phyloP scores from a whole-genome alignment of 768 basidiomycete species.

The Gelatoporia subvermispora region DNA sequence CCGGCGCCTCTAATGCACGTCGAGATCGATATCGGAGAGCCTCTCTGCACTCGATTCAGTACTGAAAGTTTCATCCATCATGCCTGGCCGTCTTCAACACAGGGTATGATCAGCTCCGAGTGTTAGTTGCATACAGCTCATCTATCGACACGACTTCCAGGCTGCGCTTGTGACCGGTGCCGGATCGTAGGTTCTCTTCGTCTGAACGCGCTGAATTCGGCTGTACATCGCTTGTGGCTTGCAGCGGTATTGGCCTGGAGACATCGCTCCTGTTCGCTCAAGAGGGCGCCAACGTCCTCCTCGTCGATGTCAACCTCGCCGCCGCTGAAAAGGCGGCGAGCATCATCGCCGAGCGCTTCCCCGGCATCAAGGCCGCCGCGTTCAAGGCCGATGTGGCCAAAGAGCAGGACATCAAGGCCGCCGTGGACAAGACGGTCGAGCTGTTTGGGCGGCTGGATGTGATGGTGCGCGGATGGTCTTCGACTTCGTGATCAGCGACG shows the following conservation, averaged over 20 bases:
- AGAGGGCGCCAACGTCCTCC: conserved; percentile 88
- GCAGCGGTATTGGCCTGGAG: conserved; percentile 93
- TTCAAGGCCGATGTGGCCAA: conserved; percentile 84
- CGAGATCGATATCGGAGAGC: background rate
- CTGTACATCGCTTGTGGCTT: background rate
- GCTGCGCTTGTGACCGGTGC: conserved; percentile 47
- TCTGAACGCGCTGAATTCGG: conserved; percentile 27
- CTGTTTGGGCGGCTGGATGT: conserved; percentile 93
- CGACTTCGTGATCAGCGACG: background rate
- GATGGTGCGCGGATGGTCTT: conserved; percentile 54
- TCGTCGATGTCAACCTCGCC: conserved; percentile 81
- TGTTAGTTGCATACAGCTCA: background rate
- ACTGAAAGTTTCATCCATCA: conserved; percentile 7
- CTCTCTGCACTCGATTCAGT: background rate
- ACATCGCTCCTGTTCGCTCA: conserved; percentile 91
- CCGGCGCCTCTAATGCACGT: no score
- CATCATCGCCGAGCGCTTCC: conserved; percentile 60
- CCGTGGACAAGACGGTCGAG: conserved; percentile 74
- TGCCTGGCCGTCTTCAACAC: conserved; percentile 31
- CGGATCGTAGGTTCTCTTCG: conserved; percentile 36
- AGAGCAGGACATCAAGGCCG: conserved; percentile 79
- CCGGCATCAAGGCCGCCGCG: conserved; percentile 64
- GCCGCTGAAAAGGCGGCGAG: conserved; percentile 66
- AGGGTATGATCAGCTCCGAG: conserved; percentile 18
- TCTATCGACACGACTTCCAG: conserved; percentile 5